These are phyloP conservation scores for Solanum chiquidenum DNA, from an alignment of 257 asterid genomes.

Conservation along the genomic window DNA sequence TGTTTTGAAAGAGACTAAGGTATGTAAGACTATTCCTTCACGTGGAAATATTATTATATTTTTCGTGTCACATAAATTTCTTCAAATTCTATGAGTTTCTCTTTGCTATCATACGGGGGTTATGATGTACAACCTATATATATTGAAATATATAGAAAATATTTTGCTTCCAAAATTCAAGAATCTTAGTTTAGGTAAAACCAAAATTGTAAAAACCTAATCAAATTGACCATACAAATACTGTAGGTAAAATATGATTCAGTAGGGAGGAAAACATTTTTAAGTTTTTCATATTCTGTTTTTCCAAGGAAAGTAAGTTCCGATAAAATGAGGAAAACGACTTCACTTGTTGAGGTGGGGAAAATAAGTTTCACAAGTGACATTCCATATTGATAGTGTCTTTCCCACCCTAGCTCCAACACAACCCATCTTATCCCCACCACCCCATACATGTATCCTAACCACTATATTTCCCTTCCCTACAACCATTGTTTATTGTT, in stretches of 20 bases:
- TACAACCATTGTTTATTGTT: too few species aligned
- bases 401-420: background rate
- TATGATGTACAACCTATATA: background rate
- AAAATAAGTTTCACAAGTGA: background rate
- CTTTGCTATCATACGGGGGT: fast-evolving
- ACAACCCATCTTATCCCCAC: too few species aligned
- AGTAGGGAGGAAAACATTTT: background rate
- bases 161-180: background rate
- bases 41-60: background rate
- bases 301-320: too few species aligned
- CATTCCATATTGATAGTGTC: background rate
- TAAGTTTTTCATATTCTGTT: too few species aligned
- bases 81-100: background rate
- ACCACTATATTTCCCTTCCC: too few species aligned
- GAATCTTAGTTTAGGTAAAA: background rate
- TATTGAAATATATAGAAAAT: background rate
- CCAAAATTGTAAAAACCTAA: too few species aligned
- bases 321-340: background rate
- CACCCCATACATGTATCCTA: too few species aligned
- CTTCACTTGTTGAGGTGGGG: background rate
- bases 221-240: too few species aligned
- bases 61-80: too few species aligned
- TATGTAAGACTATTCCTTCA: background rate
- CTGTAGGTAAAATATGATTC: too few species aligned
- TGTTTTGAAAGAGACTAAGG: background rate